These are phyloP conservation scores for Rachicladosporium sp. DNA, from an alignment of 2,329 filamentous ascomycete genomes.

Conservation along the genomic window DNA sequence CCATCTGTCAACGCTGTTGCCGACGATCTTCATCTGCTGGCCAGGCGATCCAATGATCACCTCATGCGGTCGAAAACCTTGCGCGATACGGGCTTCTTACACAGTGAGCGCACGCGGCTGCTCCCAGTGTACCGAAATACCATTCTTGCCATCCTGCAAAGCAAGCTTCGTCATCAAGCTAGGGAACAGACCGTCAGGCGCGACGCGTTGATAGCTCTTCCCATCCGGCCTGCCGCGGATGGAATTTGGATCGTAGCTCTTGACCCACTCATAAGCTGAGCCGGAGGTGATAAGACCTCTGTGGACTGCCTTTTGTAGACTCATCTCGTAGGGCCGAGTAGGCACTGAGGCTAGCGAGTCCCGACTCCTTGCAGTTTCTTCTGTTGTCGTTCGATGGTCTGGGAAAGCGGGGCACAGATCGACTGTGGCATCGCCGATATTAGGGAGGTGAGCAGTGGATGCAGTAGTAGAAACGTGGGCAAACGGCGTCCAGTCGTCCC, in stretches of 20 bases:
- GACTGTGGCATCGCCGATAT: conserved; percentile 48
- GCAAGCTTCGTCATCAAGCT: conserved; percentile 48
- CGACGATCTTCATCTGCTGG: conserved; percentile 54
- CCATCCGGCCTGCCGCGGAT: conserved; percentile 9
- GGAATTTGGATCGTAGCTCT: conserved; percentile 11
- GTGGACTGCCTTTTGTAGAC: conserved; percentile 18
- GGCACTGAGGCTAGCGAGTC: conserved; percentile 48
- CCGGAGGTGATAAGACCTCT: conserved; percentile 16
- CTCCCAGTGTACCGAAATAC: conserved; percentile 51
- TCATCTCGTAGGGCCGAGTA: conserved; percentile 31
- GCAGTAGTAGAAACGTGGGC: conserved; percentile 40
- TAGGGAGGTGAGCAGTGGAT: conserved; percentile 49
- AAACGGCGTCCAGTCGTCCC: conserved; percentile 48
- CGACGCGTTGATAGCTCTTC: conserved; percentile 39
- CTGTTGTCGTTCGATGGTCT: conserved; percentile 49
- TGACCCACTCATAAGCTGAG: conserved; percentile 11
- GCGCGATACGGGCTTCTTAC: conserved; percentile 55
- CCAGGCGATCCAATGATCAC: conserved; percentile 47
- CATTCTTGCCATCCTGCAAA: conserved; percentile 44
- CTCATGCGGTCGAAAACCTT: conserved; percentile 59
- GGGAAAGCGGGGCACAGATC: conserved; percentile 53
- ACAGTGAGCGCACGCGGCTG: conserved; percentile 51
- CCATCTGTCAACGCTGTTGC: conserved; percentile 63
- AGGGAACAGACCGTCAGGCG: conserved; percentile 41
- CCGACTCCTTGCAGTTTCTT: conserved; percentile 30